Conservation (phyloP, 345 rosid species). For the Euphorbia tirucalli region DNA sequence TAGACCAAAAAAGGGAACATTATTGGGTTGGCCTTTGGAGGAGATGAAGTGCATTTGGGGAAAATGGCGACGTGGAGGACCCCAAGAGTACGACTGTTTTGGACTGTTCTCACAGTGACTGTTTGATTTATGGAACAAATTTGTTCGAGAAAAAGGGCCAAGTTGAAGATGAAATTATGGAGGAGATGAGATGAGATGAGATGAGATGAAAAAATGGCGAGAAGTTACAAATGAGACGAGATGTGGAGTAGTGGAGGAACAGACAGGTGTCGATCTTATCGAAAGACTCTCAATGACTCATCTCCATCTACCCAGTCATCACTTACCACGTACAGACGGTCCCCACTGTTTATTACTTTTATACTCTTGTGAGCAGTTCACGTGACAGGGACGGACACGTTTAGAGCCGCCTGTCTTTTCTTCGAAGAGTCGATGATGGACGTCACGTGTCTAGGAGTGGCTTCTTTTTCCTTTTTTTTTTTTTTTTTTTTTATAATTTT, state of each 20-base stretch:
- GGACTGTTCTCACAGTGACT: neutral
- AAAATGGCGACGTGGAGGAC: constrained; percentile 15
- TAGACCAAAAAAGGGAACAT: neutral
- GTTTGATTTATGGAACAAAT: too few relatives aligned
- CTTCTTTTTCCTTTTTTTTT: neutral
- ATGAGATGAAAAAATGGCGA: too few relatives aligned
- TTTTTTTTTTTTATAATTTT: too few relatives aligned
- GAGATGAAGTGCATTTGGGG: neutral
- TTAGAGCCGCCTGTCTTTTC: neutral
- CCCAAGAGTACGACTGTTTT: neutral
- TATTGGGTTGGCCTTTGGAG: neutral
- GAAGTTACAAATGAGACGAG: too few relatives aligned
- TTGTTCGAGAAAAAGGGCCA: too few relatives aligned
- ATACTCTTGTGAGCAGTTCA: neutral
- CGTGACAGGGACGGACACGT: neutral
- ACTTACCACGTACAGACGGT: too few relatives aligned
- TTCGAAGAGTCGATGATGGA: neutral
- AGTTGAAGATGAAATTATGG: too few relatives aligned
- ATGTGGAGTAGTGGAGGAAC: too few relatives aligned
- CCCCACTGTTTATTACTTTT: too few relatives aligned
- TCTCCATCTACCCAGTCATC: neutral
- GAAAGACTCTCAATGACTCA: constrained; percentile 21
- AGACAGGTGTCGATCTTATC: constrained; percentile 29
- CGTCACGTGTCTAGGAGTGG: neutral
- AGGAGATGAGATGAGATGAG: neutral